phyloP scores from a whole-genome alignment of 495 filamentous ascomycete genomes.

The Neurospora sp. region DNA sequence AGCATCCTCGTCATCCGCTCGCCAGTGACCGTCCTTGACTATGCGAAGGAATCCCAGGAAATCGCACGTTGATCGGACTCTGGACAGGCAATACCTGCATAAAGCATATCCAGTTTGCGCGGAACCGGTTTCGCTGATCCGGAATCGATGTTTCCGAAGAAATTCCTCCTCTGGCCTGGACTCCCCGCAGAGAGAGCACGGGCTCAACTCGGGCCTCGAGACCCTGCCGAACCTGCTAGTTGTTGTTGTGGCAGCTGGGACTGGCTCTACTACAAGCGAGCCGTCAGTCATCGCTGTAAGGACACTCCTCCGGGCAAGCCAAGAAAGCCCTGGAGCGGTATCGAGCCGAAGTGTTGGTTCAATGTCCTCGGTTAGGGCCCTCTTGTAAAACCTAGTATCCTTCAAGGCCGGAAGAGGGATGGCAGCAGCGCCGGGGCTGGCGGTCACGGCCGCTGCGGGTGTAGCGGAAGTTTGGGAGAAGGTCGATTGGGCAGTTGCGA shows the following conservation, averaged over 20 bases:
- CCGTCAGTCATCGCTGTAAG: conserved; percentile 75
- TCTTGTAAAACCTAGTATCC: conserved; percentile 90
- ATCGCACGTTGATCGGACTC: conserved; percentile 82
- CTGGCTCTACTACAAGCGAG: conserved; percentile 81
- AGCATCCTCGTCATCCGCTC: conserved; percentile 65
- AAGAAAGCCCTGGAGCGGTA: conserved; percentile 80
- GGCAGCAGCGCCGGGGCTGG: conserved; percentile 21
- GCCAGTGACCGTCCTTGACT: conserved; percentile 81
- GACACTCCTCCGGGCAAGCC: conserved; percentile 79
- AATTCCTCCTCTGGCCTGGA: conserved; percentile 56
- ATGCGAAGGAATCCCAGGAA: conserved; percentile 85
- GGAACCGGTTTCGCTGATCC: conserved; percentile 72
- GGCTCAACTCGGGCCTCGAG: conserved; percentile 50
- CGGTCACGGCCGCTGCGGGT: conserved; percentile 36
- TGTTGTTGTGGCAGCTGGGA: conserved; percentile 40
- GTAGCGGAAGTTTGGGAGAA: conserved; percentile 43
- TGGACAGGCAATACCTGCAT: conserved; percentile 73
- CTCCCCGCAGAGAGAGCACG: conserved; percentile 88
- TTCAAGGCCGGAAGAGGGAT: conserved; percentile 47
- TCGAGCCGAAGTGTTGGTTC: conserved; percentile 90
- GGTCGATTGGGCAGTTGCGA: conserved; percentile 27
- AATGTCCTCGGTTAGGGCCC: conserved; percentile 76
- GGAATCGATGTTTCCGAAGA: conserved; percentile 77
- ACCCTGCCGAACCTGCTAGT: conserved; percentile 34
- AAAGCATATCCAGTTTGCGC: conserved; percentile 78